Evolutionary conservation across 73 alveolate species (phyloP).

Genomic region (Tetrahymena malaccensis): DNA sequence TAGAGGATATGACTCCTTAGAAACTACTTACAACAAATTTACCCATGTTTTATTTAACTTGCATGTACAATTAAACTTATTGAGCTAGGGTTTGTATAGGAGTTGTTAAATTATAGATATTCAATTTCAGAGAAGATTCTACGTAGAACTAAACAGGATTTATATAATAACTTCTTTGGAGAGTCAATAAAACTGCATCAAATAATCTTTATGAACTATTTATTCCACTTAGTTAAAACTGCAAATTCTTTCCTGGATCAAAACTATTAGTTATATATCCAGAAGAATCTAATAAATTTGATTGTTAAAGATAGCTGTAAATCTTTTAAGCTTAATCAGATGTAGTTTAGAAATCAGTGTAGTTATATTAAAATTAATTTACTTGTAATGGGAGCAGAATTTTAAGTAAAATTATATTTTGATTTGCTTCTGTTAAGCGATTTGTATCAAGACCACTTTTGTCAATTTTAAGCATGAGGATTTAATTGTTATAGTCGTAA

Average conservation of each 20-base stretch:
- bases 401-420: neutral
- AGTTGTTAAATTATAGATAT: neutral
- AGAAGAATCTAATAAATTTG: neutral
- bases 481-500: neutral
- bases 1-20: neutral
- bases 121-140: neutral
- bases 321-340: neutral
- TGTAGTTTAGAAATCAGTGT: neutral
- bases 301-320: neutral
- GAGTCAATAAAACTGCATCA: neutral
- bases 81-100: neutral
- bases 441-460: neutral
- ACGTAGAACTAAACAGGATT: neutral
- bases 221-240: neutral
- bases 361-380: neutral
- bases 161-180: neutral
- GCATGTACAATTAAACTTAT: neutral
- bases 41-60: neutral
- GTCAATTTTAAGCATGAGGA: neutral
- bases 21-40: neutral
- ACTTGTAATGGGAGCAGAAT: neutral
- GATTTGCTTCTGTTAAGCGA: neutral
- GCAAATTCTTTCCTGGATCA: neutral
- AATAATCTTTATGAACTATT: neutral
- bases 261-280: neutral